Evolutionary conservation across 108 stramenopile genomes (phyloP), one percentile per base, ranked within the genome.

Genomic region (Ochromonas danica): DNA sequence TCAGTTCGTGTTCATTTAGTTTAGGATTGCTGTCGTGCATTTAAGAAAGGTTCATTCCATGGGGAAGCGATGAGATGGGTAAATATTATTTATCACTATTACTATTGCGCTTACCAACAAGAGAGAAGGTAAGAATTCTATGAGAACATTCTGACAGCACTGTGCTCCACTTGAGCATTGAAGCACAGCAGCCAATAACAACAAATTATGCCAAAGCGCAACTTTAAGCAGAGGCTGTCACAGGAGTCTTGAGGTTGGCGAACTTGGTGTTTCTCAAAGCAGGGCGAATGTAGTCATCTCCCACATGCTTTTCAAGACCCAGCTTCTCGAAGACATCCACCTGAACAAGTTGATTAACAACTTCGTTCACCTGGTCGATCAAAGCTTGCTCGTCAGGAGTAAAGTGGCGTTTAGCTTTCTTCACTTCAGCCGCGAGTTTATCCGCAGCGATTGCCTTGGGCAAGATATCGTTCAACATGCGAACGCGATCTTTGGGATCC

Each of bases 331-430:
- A 1, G n/a, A 17, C 28, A 88, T 95, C 88, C 41, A 97, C 97
- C 88, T 98, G 97, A 84, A 98, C 91, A 85, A 98, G 84, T 31
- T 92, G 86, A 91, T 98, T 96, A 42, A 95, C 91, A 42, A 95
- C 85, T 38, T 94, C 95, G 80, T 94, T 95, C 0, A 94, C 97
- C 89, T 93, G 87, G 77, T 93, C 92, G 84, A 96, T 90, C 80
- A 90, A 83, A 57, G 91, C 89, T 42, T 92, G 88, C 88, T 98
- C 97, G 67, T 91, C 93, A 0, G 82, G 85, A 17, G 95, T 96
- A 61, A 96, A 93, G 70, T 92, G 83, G 81, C 94, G 85, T 92
- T 96, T 96, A 70, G 94, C 94, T 42, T 90, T 90, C 25, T 95
- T 91, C 63, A 94, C 82, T 0, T 82, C 81, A 31, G 93, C 84